A percentile compares a stretch with the other conserved stretches of the same genome.
phyloP scores from a whole-genome alignment of 441 rosid genomes.

The Arabidopsis lyrata region DNA sequence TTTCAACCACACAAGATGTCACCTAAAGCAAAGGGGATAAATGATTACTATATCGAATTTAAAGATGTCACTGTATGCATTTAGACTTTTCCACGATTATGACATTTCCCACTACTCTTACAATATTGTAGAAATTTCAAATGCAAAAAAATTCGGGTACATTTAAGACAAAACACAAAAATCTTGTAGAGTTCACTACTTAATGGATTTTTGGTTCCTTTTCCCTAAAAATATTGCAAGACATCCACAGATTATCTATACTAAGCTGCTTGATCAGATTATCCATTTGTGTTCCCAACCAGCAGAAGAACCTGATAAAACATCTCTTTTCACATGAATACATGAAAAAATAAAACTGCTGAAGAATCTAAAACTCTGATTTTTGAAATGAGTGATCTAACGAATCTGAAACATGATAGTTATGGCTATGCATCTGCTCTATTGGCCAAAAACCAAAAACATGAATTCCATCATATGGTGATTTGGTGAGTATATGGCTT shows the following conservation, averaged over 20 bases:
- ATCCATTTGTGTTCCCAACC: not conserved
- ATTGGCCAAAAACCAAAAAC: not conserved
- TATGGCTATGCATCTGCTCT: not conserved
- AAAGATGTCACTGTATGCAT: not conserved
- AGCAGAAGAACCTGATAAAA: not conserved
- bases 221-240: not conserved
- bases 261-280: not conserved
- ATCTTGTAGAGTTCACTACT: not conserved
- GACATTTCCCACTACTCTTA: not conserved
- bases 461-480: not conserved
- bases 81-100: not conserved
- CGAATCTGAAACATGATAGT: too few species aligned
- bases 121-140: not conserved
- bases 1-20: conserved; percentile 1
- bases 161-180: not conserved
- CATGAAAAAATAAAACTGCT: not conserved
- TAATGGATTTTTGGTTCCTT: not conserved
- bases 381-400: not conserved
- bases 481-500: conserved; percentile 1
- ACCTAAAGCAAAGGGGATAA: not conserved
- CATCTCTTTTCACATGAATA: not conserved
- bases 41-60: not conserved
- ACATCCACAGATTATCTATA: not conserved
- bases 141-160: not conserved
- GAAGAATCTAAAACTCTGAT: not conserved